Percentiles rank a stretch among this genome's conserved stretches.
Conservation (phyloP, 2,329 filamentous ascomycete species). For the Verticillium alfalfae region DNA sequence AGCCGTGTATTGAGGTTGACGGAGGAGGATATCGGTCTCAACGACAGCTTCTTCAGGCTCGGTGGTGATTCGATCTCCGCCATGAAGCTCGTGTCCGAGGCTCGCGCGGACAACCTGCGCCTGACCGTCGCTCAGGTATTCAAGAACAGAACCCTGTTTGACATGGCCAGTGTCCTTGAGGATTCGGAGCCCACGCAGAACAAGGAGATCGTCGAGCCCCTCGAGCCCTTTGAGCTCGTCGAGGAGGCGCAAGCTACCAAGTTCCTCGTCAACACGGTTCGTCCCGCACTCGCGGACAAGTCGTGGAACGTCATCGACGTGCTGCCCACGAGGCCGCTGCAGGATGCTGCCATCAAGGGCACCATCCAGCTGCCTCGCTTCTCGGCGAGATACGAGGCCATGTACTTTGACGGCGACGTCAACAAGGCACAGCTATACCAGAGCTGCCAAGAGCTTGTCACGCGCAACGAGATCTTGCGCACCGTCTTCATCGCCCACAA, state of each 20-base stretch:
- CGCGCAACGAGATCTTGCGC: constrained; percentile 57
- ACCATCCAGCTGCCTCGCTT: constrained; percentile 54
- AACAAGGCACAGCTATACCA: constrained; percentile 40
- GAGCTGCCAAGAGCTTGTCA: constrained; percentile 50
- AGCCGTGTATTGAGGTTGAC: constrained; percentile 35
- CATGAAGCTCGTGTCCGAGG: constrained; percentile 55
- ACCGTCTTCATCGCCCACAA: constrained; percentile 56
- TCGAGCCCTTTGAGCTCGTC: constrained; percentile 47
- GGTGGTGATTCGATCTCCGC: constrained; percentile 56
- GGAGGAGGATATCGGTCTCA: constrained; percentile 41
- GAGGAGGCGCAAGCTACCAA: constrained; percentile 27
- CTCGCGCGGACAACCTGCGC: constrained; percentile 38
- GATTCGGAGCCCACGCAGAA: constrained; percentile 20
- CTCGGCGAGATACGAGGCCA: constrained; percentile 58
- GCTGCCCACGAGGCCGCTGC: constrained; percentile 52
- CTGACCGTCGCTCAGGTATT: constrained; percentile 54
- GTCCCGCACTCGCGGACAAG: constrained; percentile 43
- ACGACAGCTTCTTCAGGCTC: constrained; percentile 56
- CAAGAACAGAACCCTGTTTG: constrained; percentile 37
- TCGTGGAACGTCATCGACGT: constrained; percentile 49
- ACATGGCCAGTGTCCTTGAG: constrained; percentile 47
- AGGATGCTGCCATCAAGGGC: constrained; percentile 52
- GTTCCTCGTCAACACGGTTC: constrained; percentile 42
- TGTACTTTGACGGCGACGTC: constrained; percentile 51
- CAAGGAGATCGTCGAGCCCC: constrained; percentile 10